Base-by-base conservation (phyloP, 1,284 basidiomycete genomes). In the Phylloboletellus chloephorus region DNA sequence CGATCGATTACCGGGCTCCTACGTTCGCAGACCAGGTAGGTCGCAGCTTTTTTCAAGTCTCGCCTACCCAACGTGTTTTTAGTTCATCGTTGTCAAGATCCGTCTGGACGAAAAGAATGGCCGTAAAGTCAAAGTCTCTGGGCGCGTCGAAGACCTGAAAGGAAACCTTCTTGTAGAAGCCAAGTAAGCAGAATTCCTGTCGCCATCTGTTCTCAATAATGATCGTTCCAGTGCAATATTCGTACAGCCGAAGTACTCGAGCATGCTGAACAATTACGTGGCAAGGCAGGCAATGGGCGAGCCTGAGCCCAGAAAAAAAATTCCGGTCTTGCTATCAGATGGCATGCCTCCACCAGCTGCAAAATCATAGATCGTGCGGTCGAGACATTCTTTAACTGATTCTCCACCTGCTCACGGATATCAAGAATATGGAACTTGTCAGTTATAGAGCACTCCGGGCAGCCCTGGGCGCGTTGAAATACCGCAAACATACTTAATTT, bases 91-190 rank as follows among this genome's bases (percentile, higher is more conserved):
- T 19, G 70, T 88, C 49, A 76, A 79, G 51, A 82, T 85, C 2
- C 67, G 68, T 36, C 64, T 92, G 1, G 66, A 71, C 2, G 76
- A 84, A 49, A 65, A 71, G 13, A 76, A 82, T 50, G 91, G 90
- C 0, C 77, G 92, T 25, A 95, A 93, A 64, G 78, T 74, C 2
- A 64, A 66, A 2, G 89, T 95, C 9, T 68, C 69, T 15, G 93
- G 82, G 0, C 67, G 65, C 6, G 74, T 97, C 33, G 84, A 90
- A 64, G 83, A 85, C 47, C 61, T 92, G 5, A 69, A 85, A 13
- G 92, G 92, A 0, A 82, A 79, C 36, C 59, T 83, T 7, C 72
- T 97, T 0, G 88, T 85, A 3, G 85, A 92, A 55, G 91, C 90
- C 1, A 74, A 69, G 88, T 89, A 50, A 50, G 77, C 67, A 13